A percentile compares a stretch with the other conserved stretches of the same genome.
Conservation (phyloP, 2,329 filamentous ascomycete species). For the Microdochium trichocladiopsis region DNA sequence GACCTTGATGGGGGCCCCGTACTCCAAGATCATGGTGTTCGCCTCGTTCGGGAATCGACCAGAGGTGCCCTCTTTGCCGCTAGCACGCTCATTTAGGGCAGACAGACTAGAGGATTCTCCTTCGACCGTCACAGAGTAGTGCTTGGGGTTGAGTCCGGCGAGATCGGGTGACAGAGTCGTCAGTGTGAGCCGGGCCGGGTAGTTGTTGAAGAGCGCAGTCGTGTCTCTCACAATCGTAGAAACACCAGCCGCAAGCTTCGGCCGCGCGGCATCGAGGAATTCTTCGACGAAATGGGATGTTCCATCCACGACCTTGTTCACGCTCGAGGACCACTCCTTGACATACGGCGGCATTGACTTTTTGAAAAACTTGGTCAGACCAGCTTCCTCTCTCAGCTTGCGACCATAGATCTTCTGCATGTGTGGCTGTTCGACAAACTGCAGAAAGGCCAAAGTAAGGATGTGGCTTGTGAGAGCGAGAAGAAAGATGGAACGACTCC, state of each 20-base stretch:
- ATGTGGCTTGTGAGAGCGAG: constrained; percentile 82
- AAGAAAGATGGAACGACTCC: constrained; percentile 79
- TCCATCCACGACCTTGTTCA: constrained; percentile 81
- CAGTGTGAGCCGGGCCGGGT: constrained; percentile 79
- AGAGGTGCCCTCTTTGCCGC: constrained; percentile 65
- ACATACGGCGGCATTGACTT: constrained; percentile 78
- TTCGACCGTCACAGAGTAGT: constrained; percentile 72
- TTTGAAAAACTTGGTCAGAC: constrained; percentile 85
- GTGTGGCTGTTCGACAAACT: constrained; percentile 90
- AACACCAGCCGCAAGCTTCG: constrained; percentile 80
- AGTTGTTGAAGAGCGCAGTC: constrained; percentile 79
- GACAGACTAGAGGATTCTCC: constrained; percentile 50
- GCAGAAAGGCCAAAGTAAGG: constrained; percentile 79
- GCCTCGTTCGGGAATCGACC: constrained; percentile 63
- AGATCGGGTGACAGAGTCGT: constrained; percentile 73
- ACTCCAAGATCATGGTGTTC: constrained; percentile 76
- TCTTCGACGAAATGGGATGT: constrained; percentile 88
- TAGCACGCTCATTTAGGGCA: constrained; percentile 51
- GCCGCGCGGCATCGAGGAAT: constrained; percentile 75
- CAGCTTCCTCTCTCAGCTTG: constrained; percentile 77
- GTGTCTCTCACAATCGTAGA: constrained; percentile 85
- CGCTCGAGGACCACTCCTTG: constrained; percentile 74
- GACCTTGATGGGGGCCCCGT: constrained; percentile 82
- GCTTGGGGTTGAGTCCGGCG: constrained; percentile 68
- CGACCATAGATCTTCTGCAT: constrained; percentile 97